Base-by-base conservation (phyloP, 1,139 yeast species). In the Suhomyces panamericanus region DNA sequence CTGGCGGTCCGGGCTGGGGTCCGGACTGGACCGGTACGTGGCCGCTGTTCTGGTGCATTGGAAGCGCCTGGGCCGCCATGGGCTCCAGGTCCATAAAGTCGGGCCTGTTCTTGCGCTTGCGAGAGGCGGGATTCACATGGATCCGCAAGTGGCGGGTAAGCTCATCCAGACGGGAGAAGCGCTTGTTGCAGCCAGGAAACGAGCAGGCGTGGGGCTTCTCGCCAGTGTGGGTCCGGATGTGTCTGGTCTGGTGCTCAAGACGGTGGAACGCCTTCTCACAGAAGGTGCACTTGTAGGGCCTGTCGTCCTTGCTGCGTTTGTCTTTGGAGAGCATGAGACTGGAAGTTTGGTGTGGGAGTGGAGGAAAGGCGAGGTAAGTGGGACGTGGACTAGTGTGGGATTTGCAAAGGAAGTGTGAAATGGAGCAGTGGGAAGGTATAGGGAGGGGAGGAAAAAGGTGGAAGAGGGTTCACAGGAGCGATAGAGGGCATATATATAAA, bases 261-360 rank as follows among this genome's bases (percentile, higher is more conserved):
- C 98, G 75, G 60, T 89, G 96, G 63, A 91, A 91, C 1, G 96
- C 96, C 69, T 91, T 88, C 45, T 85, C 86, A 66, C 98, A 91
- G 60, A 87, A 78, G 14, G 96, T 91, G 59, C 98, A 91, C 62
- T 88, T 87, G 72, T 87, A 90, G 4, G 97, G 97, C 54, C 95
- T 42, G 46, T 52, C 51, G 47, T 48, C 62, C 42, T 50, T 56
- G 47, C 33, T 51, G 40, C 46, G 56, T 50, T 46, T 51, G 35
- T 51, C 55, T 44, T 50, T 36, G 32, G 39, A 27, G 32, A 36
- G 28, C 36, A 34, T 34, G 16, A 10, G 29, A 12, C n/a, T 24
- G 12, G 6, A 11, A 24, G n/a, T n/a, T n/a, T n/a, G 5, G 17
- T 17, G 17, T 17, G 17, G 17, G 17, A 17, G 3, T 11, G 8